A percentile compares a stretch with the other conserved stretches of the same genome.
phyloP scores from a whole-genome alignment of 768 basidiomycete genomes.

The Mycena olivaceomarginata region DNA sequence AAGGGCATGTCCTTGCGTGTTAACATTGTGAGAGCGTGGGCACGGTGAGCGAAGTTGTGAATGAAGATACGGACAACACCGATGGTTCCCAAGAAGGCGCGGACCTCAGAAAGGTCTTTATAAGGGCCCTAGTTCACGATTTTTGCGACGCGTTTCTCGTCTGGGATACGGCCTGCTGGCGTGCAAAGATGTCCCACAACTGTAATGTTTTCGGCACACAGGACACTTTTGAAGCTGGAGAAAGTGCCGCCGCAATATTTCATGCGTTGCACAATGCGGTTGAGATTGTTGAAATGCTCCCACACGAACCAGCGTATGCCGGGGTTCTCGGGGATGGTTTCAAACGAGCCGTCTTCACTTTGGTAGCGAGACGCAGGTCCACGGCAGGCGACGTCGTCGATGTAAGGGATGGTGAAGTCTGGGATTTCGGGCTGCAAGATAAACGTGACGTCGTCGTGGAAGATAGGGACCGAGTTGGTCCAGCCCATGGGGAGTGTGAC shows the following conservation, averaged over 20 bases:
- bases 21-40: slow-evolving; percentile 50
- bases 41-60: slow-evolving; percentile 49
- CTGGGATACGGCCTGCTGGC: slow-evolving; percentile 53
- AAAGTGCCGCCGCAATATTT: no score
- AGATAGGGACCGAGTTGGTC: no score
- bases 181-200: slow-evolving; percentile 61
- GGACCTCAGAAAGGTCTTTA: slow-evolving; percentile 30
- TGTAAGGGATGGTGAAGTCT: slow-evolving; percentile 35
- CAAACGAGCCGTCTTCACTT: slow-evolving; percentile 15
- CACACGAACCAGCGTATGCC: slow-evolving; percentile 56
- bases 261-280: no score
- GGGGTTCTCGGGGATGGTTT: slow-evolving; percentile 50
- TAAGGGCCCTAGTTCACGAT: no score
- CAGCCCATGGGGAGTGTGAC: no score
- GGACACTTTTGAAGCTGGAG: no score
- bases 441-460: no score
- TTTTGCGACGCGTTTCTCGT: slow-evolving; percentile 48
- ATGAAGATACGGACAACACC: slow-evolving; percentile 56
- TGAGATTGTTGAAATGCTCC: slow-evolving; percentile 58
- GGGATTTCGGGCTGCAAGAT: slow-evolving; percentile 20
- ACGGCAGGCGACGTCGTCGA: slow-evolving; percentile 33
- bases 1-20: slow-evolving; percentile 51
- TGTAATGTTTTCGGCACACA: background rate
- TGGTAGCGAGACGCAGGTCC: slow-evolving; percentile 14
- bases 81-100: slow-evolving; percentile 53